A percentile compares a stretch with the other conserved stretches of the same genome.
Conservation (phyloP, 2,329 filamentous ascomycete species). For the Phyllosticta citriasiana region DNA sequence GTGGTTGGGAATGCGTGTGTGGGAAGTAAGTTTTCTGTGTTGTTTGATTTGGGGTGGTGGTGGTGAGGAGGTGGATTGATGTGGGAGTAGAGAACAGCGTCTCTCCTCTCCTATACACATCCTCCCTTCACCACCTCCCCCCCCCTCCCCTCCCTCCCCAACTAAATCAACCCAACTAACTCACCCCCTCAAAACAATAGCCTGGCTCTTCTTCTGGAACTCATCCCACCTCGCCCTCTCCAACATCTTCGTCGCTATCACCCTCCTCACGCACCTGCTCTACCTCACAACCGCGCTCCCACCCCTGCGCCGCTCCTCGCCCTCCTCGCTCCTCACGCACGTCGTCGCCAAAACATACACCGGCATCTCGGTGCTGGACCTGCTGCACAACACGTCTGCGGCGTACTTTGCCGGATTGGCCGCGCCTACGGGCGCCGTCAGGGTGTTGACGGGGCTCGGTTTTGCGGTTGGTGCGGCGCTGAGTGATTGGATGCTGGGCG, state of each 20-base stretch:
- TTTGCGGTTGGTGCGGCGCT: constrained; percentile 40
- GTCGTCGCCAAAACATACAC: constrained; percentile 50
- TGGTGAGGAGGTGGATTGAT: not conserved
- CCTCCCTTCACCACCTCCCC: not conserved
- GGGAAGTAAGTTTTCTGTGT: constrained; percentile 34
- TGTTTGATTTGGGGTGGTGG: not conserved
- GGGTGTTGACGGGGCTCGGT: constrained; percentile 43
- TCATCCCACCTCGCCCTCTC: constrained; percentile 38
- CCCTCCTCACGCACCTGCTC: constrained; percentile 45
- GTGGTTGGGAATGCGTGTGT: constrained; percentile 49
- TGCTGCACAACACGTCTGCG: constrained; percentile 48
- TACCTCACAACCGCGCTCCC: constrained; percentile 42
- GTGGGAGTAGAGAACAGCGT: not conserved
- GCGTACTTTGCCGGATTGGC: constrained; percentile 43
- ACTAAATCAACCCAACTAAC: constrained; percentile 15
- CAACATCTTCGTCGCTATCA: constrained; percentile 48
- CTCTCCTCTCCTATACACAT: not conserved
- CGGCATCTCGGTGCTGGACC: constrained; percentile 49
- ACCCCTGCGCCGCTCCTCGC: constrained; percentile 41
- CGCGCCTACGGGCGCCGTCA: constrained; percentile 37
- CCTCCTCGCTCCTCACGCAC: constrained; percentile 47
- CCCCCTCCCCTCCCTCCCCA: not conserved
- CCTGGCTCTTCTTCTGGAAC: constrained; percentile 57
- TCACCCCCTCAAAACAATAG: not conserved
- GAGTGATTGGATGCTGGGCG: constrained; percentile 53